phyloP scores from a whole-genome alignment of 768 basidiomycete species.

The Russula vinacea region DNA sequence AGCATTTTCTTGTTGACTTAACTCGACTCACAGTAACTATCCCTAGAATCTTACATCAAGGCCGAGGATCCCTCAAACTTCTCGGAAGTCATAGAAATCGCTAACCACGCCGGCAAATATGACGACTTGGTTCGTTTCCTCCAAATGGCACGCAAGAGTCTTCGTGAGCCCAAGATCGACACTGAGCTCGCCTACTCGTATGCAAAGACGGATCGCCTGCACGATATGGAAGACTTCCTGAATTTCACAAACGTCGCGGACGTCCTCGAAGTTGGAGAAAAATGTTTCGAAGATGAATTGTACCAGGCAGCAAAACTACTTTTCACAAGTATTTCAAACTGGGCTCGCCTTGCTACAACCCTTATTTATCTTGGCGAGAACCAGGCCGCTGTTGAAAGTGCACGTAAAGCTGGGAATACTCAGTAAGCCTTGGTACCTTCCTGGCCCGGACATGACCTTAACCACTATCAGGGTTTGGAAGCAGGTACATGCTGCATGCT shows the following conservation, averaged over 20 bases:
- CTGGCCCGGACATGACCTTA: conserved; percentile 20
- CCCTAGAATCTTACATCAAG: conserved; percentile 92
- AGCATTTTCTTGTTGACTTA: conserved; percentile 10
- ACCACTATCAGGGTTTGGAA: conserved; percentile 83
- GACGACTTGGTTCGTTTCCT: conserved; percentile 94
- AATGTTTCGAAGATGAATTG: conserved; percentile 97
- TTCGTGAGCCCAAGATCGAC: conserved; percentile 96
- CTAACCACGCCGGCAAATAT: conserved; percentile 87
- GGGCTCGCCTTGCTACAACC: conserved; percentile 96
- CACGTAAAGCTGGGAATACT: conserved; percentile 98
- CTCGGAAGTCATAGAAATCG: conserved; percentile 92
- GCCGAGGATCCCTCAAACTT: conserved; percentile 94
- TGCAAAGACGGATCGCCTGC: conserved; percentile 94
- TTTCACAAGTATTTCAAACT: conserved; percentile 97
- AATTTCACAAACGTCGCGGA: conserved; percentile 99
- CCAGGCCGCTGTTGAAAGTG: conserved; percentile 97
- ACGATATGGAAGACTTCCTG: conserved; percentile 99
- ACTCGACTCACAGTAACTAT: background rate
- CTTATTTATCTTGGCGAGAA: conserved; percentile 98
- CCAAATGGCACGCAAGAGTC: conserved; percentile 97
- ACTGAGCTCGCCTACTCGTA: conserved; percentile 98
- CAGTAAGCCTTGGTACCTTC: conserved; percentile 50
- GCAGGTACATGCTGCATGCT: conserved; percentile 97
- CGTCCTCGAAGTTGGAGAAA: conserved; percentile 94
- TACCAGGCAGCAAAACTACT: conserved; percentile 96